Base-by-base conservation (phyloP, 2,329 filamentous ascomycete genomes). In the Colletotrichum godetiae region DNA sequence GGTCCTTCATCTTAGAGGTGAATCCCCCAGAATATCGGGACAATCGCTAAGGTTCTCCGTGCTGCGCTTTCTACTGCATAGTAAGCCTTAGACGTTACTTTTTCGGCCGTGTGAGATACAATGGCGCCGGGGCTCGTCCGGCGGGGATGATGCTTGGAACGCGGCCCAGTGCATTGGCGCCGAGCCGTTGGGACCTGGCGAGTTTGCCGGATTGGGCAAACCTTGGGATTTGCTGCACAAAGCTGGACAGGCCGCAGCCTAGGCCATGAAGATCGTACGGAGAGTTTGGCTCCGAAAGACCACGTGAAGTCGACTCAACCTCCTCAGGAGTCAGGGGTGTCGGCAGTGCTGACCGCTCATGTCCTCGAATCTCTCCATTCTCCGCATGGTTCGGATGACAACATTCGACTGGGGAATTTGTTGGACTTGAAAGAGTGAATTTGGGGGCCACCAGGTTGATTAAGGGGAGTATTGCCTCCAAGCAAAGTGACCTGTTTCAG, bases 141-240 rank as follows among this genome's bases (percentile, higher is more conserved):
- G 60, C 71, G 67, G 60, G 71, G 71, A 65, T 73, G 55, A 70
- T 73, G 71, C 71, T 70, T 35, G 71, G 31, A 58, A 29, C n/a
- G 53, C 60, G 60, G 60, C n/a, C 31, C n/a, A 27, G 7, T 49
- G 29, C 67, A 60, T 63, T 70, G 66, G 71, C 67, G 66, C 71
- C 70, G 71, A 74, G 70, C 67, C 63, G 57, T 37, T 46, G 19
- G 55, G 59, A 65, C 60, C 71, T 72, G 35, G 67, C 6, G 24
- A 22, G 33, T 24, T 15, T 72, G 12, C 72, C 53, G 15, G 5
- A 59, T 58, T 53, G 53, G 52, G 53, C 22, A 22, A n/a, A 15
- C 42, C 12, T 52, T n/a, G 22, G 59, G 52, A 55, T 35, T 42
- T 74, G 12, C n/a, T 10, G 22, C 15, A 46, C 29, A n/a, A 52